These are phyloP conservation scores for Globisporangium yorkense DNA, from an alignment of 352 stramenopile genomes.

Conservation along the genomic window DNA sequence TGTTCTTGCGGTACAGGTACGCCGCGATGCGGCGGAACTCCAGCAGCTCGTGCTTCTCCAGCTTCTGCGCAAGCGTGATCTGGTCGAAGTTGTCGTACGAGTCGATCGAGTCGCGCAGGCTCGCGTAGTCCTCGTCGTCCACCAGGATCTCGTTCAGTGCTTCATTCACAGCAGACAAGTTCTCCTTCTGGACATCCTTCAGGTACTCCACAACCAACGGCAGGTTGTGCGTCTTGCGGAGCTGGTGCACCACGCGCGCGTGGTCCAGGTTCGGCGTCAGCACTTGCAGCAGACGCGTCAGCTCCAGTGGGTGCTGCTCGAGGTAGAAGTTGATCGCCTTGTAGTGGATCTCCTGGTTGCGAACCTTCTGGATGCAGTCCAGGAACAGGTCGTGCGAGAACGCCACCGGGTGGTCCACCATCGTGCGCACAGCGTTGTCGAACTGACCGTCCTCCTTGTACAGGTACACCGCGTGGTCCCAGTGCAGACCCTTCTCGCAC, in stretches of 20 bases:
- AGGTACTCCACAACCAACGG: constrained; percentile 97
- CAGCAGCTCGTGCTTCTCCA: constrained; percentile 99
- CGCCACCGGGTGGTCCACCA: constrained; percentile 97
- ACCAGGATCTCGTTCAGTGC: constrained; percentile 96
- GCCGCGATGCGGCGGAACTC: constrained; percentile 99
- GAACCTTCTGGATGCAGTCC: constrained; percentile 98
- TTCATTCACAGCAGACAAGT: constrained; percentile 98
- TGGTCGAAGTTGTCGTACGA: constrained; percentile 99
- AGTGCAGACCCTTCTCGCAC: constrained; percentile 98
- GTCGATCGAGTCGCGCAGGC: constrained; percentile 96
- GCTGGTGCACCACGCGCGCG: constrained; percentile 97
- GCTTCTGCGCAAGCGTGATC: constrained; percentile 97
- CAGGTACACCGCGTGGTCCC: constrained; percentile 97
- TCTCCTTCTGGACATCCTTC: constrained; percentile 98
- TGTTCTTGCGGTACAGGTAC: constrained; percentile 99
- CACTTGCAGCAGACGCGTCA: constrained; percentile 97
- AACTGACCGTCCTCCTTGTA: constrained; percentile 99
- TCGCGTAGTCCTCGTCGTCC: constrained; percentile 98
- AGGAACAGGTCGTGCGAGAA: constrained; percentile 99
- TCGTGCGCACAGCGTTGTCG: constrained; percentile 98
- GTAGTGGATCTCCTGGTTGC: constrained; percentile 99
- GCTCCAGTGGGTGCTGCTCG: constrained; percentile 94
- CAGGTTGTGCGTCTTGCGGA: constrained; percentile 96
- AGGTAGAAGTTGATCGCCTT: constrained; percentile 99
- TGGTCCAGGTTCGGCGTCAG: constrained; percentile 98